These are phyloP conservation scores for Lentinula sp. DNA, from an alignment of 768 basidiomycete species.

Conservation along the genomic window DNA sequence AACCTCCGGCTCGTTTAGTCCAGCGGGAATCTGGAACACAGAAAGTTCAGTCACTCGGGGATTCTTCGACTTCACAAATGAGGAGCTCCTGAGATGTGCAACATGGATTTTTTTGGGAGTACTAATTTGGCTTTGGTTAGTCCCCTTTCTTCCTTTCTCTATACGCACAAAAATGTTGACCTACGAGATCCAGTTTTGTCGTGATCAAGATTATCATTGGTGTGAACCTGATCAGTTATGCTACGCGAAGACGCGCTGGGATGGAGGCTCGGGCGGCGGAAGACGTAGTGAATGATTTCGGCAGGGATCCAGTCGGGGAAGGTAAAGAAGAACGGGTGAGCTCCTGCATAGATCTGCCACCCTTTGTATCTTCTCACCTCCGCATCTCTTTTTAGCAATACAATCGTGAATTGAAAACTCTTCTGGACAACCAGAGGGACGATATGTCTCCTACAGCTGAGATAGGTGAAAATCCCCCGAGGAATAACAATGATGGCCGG, in stretches of 20 bases:
- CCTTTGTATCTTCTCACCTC: background rate
- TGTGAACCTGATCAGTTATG: slow-evolving; percentile 80
- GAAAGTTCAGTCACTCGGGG: slow-evolving; percentile 33
- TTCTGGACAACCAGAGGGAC: slow-evolving; percentile 65
- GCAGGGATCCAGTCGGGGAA: slow-evolving; percentile 88
- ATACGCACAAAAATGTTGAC: background rate
- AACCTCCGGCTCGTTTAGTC: slow-evolving; percentile 15
- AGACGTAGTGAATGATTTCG: slow-evolving; percentile 82
- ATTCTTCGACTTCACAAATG: slow-evolving; percentile 35
- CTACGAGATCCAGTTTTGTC: slow-evolving; percentile 48
- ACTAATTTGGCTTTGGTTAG: slow-evolving; percentile 83
- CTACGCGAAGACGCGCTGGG: slow-evolving; percentile 62
- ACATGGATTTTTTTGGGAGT: slow-evolving; percentile 64
- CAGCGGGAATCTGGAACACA: background rate
- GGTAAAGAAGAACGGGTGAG: slow-evolving; percentile 78
- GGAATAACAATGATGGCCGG: slow-evolving; percentile 16
- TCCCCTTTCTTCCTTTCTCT: slow-evolving; percentile 19
- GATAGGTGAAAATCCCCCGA: slow-evolving; percentile 55
- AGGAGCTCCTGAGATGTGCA: slow-evolving; percentile 44
- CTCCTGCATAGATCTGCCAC: slow-evolving; percentile 2
- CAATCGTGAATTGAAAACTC: slow-evolving; percentile 71
- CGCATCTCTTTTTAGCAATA: slow-evolving; percentile 46
- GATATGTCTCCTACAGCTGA: slow-evolving; percentile 63
- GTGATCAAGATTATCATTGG: slow-evolving; percentile 92
- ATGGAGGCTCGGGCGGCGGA: slow-evolving; percentile 73